Base-by-base conservation (phyloP, 768 basidiomycete species). In the Tulasnella sp. region DNA sequence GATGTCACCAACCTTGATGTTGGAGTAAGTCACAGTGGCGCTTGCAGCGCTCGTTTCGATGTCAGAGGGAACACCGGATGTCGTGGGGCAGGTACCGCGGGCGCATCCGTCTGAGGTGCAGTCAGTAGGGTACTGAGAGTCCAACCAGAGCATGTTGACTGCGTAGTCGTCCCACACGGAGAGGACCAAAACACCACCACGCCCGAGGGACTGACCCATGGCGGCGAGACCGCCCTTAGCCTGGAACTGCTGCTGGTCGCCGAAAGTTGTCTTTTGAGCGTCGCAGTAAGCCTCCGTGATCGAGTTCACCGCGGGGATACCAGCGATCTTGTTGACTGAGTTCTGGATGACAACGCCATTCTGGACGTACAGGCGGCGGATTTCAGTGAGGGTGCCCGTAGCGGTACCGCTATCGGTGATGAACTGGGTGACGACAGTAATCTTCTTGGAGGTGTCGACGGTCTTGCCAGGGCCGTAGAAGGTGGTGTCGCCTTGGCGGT, bases 371-470 rank as follows among this genome's bases (percentile, higher is more conserved):
- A 68, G n/a, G 42, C 77, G 73, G 78, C 86, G 86, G 81, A 88
- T 89, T 81, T 87, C 87, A 76, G 81, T 83, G 81, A 89, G 86
- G 31, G 82, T 83, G 74, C 88, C 87, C 71, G 82, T 81, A 67
- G 85, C 79, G 68, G 86, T 84, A 80, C 85, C 84, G 82, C 84
- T 81, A 80, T 81, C 80, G 77, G 87, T 86, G 80, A 88, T 80
- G 85, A 88, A 88, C 81, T 89, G 88, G 74, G 88, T 88, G 82
- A 88, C 87, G 80, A 88, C 85, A 73, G 88, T 88, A 84, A 89
- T 84, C 79, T 83, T 84, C 78, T 82, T 80, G 81, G 76, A 83
- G 81, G 87, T 89, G 84, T 88, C 85, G 81, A 89, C 85, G 76
- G 83, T 86, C 81, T 81, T 79, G 77, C 85, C 85, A 25, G 81